phyloP scores from a whole-genome alignment of 1,139 yeast genomes.

The Candida glucosophila region DNA sequence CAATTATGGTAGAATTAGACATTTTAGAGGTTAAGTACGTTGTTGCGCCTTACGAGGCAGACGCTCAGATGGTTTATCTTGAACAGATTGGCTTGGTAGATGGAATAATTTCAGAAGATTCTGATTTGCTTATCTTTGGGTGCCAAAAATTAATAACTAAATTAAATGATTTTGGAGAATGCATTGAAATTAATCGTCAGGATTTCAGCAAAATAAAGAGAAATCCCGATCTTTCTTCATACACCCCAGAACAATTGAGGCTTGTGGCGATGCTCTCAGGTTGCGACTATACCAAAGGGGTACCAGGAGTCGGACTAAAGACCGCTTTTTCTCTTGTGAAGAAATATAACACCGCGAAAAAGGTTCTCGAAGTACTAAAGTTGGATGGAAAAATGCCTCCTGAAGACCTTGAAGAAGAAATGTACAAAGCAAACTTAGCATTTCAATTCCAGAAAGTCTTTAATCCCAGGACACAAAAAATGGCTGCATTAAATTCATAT shows the following conservation, averaged over 20 bases:
- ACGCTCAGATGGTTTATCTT: constrained; percentile 88
- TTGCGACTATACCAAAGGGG: constrained; percentile 90
- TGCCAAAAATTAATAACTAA: constrained; percentile 72
- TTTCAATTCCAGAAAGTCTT: constrained; percentile 84
- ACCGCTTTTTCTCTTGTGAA: constrained; percentile 63
- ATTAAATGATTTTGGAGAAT: constrained; percentile 66
- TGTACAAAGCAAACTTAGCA: constrained; percentile 63
- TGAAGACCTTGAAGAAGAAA: constrained; percentile 49
- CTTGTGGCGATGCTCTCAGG: constrained; percentile 85
- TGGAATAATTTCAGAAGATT: constrained; percentile 89
- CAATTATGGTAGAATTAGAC: constrained; percentile 67
- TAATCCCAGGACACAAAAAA: constrained; percentile 43
- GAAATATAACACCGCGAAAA: constrained; percentile 42
- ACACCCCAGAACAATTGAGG: constrained; percentile 54
- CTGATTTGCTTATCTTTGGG: constrained; percentile 88
- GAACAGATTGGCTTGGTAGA: constrained; percentile 70
- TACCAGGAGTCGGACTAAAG: constrained; percentile 71
- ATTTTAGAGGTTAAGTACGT: constrained; percentile 54
- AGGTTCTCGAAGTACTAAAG: constrained; percentile 48
- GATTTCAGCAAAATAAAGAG: constrained; percentile 40
- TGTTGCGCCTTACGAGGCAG: constrained; percentile 98
- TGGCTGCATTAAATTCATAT: constrained; percentile 53
- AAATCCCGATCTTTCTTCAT: constrained; percentile 35
- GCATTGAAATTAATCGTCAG: constrained; percentile 57
- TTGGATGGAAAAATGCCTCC: constrained; percentile 63